These are phyloP conservation scores for Ricinus communis DNA, from an alignment of 345 rosid species.

Conservation along the genomic window DNA sequence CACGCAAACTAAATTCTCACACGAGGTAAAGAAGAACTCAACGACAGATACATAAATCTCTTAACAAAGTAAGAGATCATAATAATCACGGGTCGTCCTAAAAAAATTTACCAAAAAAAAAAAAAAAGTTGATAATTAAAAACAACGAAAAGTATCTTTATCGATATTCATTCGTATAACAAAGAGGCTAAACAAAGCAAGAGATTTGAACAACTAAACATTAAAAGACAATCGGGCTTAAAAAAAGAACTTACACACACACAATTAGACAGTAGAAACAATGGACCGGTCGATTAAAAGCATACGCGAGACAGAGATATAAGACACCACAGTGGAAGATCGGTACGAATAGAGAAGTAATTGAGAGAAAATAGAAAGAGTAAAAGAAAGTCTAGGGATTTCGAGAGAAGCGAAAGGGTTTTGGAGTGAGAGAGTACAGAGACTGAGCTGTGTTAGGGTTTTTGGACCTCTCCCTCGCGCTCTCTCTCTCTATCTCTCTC, in stretches of 20 bases:
- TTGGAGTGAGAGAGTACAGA: conserved; percentile 1
- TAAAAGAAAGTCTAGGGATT: too few relatives aligned
- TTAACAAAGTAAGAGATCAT: background rate
- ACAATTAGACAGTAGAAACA: background rate
- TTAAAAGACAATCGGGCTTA: background rate
- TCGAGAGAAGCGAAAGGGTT: background rate
- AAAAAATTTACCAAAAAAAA: too few relatives aligned
- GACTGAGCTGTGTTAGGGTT: conserved; percentile 7
- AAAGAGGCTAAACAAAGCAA: background rate
- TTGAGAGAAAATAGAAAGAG: too few relatives aligned
- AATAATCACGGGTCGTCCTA: too few relatives aligned
- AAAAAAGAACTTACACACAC: background rate
- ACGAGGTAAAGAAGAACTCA: background rate
- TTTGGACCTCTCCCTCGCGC: background rate
- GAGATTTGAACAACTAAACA: background rate
- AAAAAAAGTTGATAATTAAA: too few relatives aligned
- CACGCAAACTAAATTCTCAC: background rate
- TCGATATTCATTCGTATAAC: background rate
- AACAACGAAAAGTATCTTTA: background rate
- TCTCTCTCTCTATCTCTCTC: background rate
- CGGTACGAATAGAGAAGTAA: too few relatives aligned
- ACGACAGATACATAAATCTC: background rate
- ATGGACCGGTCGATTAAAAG: background rate
- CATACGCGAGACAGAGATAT: too few relatives aligned
- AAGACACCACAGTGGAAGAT: too few relatives aligned